Percentiles rank a stretch among this genome's conserved stretches.
Evolutionary conservation across 1,139 yeast genomes (phyloP).

Genomic region (Yamadazyma friedrichii): DNA sequence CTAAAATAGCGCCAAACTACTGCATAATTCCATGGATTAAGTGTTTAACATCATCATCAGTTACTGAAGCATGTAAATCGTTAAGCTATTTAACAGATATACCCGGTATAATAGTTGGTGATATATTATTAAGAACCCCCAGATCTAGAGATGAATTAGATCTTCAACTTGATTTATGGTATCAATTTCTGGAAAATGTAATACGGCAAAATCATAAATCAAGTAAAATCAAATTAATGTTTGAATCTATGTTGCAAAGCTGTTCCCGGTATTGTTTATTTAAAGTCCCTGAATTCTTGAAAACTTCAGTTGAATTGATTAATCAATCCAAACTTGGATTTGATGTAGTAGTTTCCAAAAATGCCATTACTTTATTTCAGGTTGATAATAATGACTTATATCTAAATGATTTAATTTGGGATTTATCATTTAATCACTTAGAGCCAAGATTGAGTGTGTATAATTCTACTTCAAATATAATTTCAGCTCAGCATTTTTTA

Average conservation of each 20-base stretch:
- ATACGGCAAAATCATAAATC: conserved; percentile 18
- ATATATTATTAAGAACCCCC: conserved; percentile 38
- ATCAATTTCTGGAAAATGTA: conserved; percentile 18
- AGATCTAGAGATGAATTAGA: conserved; percentile 28
- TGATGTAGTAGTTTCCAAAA: neutral
- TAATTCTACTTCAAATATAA: neutral
- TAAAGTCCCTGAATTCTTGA: conserved; percentile 19
- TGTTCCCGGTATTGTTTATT: conserved; percentile 24
- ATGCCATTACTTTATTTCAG: neutral
- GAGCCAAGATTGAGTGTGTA: neutral
- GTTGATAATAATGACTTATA: conserved; percentile 11
- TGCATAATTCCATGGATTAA: conserved; percentile 29
- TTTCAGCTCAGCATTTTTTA: neutral
- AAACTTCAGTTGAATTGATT: conserved; percentile 12
- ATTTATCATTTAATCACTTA: conserved; percentile 17
- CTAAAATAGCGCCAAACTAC: neutral
- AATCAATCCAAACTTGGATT: neutral
- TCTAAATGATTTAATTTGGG: conserved; percentile 26
- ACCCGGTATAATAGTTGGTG: conserved; percentile 37
- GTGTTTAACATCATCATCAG: conserved; percentile 25
- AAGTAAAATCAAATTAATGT: conserved; percentile 19
- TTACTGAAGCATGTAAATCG: conserved; percentile 28
- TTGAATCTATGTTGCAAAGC: conserved; percentile 28
- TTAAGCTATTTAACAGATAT: conserved; percentile 27
- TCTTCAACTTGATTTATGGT: conserved; percentile 41